phyloP scores from a whole-genome alignment of 129 eudicot species.

The Lactuca sativa region DNA sequence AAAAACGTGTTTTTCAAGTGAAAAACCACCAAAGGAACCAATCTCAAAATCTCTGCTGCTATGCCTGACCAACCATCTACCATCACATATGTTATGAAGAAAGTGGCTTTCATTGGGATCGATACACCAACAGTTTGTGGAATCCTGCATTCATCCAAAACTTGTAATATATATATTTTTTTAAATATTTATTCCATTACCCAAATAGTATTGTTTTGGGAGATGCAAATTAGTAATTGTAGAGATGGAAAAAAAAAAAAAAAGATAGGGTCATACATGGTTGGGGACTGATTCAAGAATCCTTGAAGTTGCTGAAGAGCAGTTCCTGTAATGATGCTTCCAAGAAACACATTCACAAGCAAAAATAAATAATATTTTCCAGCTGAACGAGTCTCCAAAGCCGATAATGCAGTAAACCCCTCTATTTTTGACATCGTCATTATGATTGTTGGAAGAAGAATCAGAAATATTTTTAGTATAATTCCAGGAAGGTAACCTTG shows the following conservation, averaged over 20 bases:
- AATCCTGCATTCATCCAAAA: constrained; percentile 42
- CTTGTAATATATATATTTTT: no score
- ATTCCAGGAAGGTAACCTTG: constrained; percentile 97
- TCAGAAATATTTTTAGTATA: constrained; percentile 74
- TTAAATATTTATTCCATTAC: no score
- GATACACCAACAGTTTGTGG: constrained; percentile 87
- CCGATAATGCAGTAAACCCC: constrained; percentile 72
- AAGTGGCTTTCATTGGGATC: constrained; percentile 89
- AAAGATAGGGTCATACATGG: constrained; percentile 55
- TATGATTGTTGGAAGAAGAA: constrained; percentile 75
- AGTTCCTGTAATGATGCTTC: constrained; percentile 83
- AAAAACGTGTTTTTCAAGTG: constrained; percentile 76
- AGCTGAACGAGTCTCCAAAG: constrained; percentile 80
- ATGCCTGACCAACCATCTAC: constrained; percentile 95
- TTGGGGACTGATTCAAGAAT: constrained; percentile 66
- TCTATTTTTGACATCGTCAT: constrained; percentile 92
- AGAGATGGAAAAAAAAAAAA: not conserved
- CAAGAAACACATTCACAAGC: constrained; percentile 88
- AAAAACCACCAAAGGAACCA: constrained; percentile 62
- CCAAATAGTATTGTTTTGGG: no score
- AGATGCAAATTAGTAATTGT: not conserved
- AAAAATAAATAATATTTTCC: constrained; percentile 76
- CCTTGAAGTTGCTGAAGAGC: constrained; percentile 85
- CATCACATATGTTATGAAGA: constrained; percentile 78
- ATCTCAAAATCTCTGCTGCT: constrained; percentile 80